Conservation (phyloP, 176 grass and related monocot species). For the Phoenix roebelenii region DNA sequence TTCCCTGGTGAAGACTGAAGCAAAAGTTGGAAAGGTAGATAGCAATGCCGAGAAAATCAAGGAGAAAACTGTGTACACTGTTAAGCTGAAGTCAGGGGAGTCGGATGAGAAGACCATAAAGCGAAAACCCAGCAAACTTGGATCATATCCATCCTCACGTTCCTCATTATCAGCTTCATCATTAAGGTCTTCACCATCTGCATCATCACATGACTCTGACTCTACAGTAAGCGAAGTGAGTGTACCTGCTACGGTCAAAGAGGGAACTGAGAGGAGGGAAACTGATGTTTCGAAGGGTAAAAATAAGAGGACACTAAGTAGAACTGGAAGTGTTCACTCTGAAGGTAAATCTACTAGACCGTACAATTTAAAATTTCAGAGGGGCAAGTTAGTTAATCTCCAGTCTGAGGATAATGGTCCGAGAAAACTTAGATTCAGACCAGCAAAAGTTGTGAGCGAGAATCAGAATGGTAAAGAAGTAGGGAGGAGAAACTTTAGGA, state of each 20-base stretch:
- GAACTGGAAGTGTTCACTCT: background rate
- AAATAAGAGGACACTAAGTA: conserved; percentile 14
- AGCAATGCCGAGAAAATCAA: conserved; percentile 10
- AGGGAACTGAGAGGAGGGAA: background rate
- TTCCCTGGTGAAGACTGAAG: conserved; percentile 26
- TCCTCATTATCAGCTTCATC: conserved; percentile 5
- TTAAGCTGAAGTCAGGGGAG: conserved; percentile 31
- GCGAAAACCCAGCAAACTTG: conserved; percentile 10
- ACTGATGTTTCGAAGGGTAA: conserved; percentile 17
- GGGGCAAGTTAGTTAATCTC: conserved; percentile 40
- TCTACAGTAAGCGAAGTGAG: background rate
- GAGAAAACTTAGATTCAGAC: conserved; percentile 35
- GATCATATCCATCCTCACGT: background rate
- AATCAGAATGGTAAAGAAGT: conserved; percentile 8
- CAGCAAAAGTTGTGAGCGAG: conserved; percentile 7
- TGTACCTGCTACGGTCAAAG: background rate
- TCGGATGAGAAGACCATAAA: conserved; percentile 15
- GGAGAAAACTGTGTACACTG: conserved; percentile 27
- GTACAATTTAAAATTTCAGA: conserved; percentile 36
- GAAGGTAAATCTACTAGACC: background rate
- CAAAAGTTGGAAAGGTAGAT: conserved; percentile 19
- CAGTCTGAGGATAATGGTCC: conserved; percentile 11
- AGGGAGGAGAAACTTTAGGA: background rate
- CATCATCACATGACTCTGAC: background rate
- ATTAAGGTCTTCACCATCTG: background rate